Evolutionary conservation across 805 yeast species (phyloP).

Genomic region (Pichia kluyveri): DNA sequence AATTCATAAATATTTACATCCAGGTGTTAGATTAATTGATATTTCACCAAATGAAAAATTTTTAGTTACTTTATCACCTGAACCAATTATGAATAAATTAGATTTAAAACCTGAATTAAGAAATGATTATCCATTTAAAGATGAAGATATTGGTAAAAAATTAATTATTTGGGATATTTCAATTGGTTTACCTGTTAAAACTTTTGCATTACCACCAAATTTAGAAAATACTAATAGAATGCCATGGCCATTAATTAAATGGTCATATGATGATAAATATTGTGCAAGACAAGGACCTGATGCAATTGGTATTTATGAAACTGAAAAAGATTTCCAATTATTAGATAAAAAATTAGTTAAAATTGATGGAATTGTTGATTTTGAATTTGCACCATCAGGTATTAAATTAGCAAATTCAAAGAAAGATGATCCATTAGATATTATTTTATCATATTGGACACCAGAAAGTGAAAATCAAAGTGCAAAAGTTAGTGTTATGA

Average conservation of each 20-base stretch:
- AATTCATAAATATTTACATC: constrained; percentile 74
- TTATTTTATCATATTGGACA: constrained; percentile 87
- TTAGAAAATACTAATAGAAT: constrained; percentile 55
- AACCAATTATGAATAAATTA: constrained; percentile 68
- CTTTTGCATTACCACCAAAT: constrained; percentile 82
- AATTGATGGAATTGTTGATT: constrained; percentile 78
- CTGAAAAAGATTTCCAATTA: constrained; percentile 60
- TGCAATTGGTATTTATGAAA: constrained; percentile 84
- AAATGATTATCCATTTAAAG: constrained; percentile 70
- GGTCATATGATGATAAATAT: constrained; percentile 89
- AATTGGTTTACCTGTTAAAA: constrained; percentile 75
- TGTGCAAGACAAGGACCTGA: constrained; percentile 95
- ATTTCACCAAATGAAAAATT: constrained; percentile 89
- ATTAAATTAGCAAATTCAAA: constrained; percentile 52
- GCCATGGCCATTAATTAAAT: constrained; percentile 95
- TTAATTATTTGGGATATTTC: constrained; percentile 87
- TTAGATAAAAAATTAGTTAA: constrained; percentile 80
- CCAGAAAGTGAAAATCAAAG: constrained; percentile 88
- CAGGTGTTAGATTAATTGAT: constrained; percentile 80
- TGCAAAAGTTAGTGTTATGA: constrained; percentile 88
- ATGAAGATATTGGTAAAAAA: constrained; percentile 86
- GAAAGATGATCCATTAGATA: constrained; percentile 45
- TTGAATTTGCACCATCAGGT: constrained; percentile 91
- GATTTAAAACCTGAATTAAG: constrained; percentile 49
- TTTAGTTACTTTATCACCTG: constrained; percentile 82